Evolutionary conservation across 192 early-diverging fungal species (phyloP), one percentile per base, ranked within the genome.

Genomic region (Gryganskiella cystojenkinii): DNA sequence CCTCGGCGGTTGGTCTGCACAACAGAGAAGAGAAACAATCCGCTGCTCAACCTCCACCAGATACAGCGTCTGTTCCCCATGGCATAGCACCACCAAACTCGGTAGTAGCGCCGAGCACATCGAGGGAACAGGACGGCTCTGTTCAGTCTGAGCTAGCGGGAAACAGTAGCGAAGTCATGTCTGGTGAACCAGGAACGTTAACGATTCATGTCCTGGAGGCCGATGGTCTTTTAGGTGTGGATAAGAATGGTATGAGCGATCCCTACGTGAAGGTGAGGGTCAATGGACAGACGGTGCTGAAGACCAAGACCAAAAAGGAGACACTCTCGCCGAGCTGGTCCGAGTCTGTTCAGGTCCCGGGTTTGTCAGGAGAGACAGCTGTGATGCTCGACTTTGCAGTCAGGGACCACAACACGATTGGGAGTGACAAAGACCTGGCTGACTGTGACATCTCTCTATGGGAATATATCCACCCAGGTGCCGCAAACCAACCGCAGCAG

Each of bases 371-470:
- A 34, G 2, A 13, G 51, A 60, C 14, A n/a, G 80, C 81, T 20
- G 50, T 65, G 28, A 24, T 45, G 19, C 50, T 92, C 28, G 70
- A 84, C 27, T 66, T 94, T 55, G 78, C 71, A 42, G 80, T 94
- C 31, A 84, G 85, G 52, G 91, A 93, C 72, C 86, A 92, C 61
- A 94, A 95, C 74, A 81, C 84, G 2, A 53, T 95, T 50, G 68
- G 69, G 24, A 80, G 80, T 15, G 85, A 91, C 61, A 87, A 88
- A 20, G 89, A 87, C 49, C 67, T 95, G 43, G 92, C 91, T 37
- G 84, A 90, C 27, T 70, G 84, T 47, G 84, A 85, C 35, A 49
- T 93, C 11, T 65, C 87, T 47, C 59, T 94, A 3, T 82, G 83
- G 82, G 71, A 85, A 0, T 40, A 82, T 53, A 67, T 90, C 28